Conservation (phyloP, 768 basidiomycete genomes). For the Tylopilus plumbeoviolaceoides region DNA sequence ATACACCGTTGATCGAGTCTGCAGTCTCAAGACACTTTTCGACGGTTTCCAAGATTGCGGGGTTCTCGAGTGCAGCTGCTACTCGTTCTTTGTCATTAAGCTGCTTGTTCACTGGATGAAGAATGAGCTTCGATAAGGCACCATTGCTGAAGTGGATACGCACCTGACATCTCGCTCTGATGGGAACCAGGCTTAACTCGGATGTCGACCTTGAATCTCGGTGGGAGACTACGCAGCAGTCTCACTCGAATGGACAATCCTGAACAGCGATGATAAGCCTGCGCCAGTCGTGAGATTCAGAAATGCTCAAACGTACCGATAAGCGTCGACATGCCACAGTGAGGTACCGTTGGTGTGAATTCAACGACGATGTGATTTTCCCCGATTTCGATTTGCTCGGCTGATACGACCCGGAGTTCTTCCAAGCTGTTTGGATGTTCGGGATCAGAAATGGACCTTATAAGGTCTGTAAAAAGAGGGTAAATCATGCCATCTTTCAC, state of each 20-base stretch:
- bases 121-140: neutral
- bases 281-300: neutral
- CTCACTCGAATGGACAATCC: constrained; percentile 96
- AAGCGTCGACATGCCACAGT: constrained; percentile 95
- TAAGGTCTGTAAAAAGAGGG: constrained; percentile 59
- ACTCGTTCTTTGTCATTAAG: constrained; percentile 99
- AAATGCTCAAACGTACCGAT: constrained; percentile 58
- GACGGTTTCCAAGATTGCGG: constrained; percentile 77
- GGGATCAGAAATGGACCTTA: constrained; percentile 90
- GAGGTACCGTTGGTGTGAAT: constrained; percentile 96
- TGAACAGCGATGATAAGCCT: neutral
- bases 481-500: neutral
- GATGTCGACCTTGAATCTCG: constrained; percentile 93
- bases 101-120: constrained; percentile 85
- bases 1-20: constrained; percentile 1
- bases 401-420: constrained; percentile 91
- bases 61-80: constrained; percentile 94
- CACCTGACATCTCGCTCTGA: constrained; percentile 88
- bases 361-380: constrained; percentile 77
- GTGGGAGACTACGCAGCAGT: constrained; percentile 82
- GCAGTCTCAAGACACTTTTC: constrained; percentile 66
- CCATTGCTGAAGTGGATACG: constrained; percentile 19
- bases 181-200: constrained; percentile 91
- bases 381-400: constrained; percentile 68
- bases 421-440: constrained; percentile 94